Evolutionary conservation across 257 asterid species (phyloP).

Genomic region (Jasminum sambac): DNA sequence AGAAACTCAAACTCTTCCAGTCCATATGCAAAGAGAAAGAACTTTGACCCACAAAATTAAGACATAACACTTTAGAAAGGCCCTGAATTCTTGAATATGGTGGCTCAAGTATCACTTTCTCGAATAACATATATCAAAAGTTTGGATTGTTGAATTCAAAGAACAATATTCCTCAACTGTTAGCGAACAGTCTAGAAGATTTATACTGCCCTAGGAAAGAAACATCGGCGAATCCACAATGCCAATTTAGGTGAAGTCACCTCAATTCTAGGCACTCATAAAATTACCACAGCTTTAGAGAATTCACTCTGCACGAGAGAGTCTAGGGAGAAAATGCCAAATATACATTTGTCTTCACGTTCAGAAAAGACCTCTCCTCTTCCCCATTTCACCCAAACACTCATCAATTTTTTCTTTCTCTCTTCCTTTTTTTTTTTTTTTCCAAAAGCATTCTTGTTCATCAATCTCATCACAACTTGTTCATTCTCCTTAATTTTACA

Average conservation of each 20-base stretch:
- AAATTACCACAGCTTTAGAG: neutral
- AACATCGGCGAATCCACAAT: neutral
- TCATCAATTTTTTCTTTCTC: too few species aligned
- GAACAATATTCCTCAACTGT: neutral
- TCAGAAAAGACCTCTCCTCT: too few species aligned
- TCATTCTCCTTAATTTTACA: too few species aligned
- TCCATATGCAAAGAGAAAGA: neutral
- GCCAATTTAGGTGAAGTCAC: neutral
- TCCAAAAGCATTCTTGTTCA: too few species aligned
- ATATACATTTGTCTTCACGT: too few species aligned
- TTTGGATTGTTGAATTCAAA: neutral
- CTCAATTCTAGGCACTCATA: neutral
- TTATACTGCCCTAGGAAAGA: neutral
- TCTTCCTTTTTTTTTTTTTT: too few species aligned
- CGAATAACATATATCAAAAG: neutral
- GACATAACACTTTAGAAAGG: neutral
- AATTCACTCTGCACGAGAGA: too few species aligned
- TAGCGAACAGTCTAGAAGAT: neutral
- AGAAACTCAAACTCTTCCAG: neutral
- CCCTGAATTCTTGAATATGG: neutral
- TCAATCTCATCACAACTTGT: too few species aligned
- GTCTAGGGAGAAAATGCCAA: too few species aligned
- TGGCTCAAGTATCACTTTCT: slow-evolving; percentile 5
- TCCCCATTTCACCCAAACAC: too few species aligned
- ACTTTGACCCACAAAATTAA: neutral